These are phyloP conservation scores for Chrysopogon serrulatus DNA, from an alignment of 176 grass and related monocot species.

Conservation along the genomic window DNA sequence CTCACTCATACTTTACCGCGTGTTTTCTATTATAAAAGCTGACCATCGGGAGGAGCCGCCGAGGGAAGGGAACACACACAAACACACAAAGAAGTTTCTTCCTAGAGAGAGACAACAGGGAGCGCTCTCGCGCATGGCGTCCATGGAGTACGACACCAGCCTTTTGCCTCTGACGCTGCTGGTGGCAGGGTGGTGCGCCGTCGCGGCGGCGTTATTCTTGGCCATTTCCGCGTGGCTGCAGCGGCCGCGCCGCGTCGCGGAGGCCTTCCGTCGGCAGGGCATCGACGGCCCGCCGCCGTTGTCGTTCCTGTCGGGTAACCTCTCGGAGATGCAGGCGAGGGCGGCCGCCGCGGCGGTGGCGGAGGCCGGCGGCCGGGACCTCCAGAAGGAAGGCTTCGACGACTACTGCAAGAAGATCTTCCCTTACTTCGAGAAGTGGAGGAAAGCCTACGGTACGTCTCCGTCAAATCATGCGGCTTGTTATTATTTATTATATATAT, in stretches of 20 bases:
- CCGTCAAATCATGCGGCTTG: not conserved
- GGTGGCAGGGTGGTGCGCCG: constrained; percentile 21
- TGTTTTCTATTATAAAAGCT: constrained; percentile 15
- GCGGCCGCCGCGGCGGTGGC: constrained; percentile 4
- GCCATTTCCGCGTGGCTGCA: constrained; percentile 41
- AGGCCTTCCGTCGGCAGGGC: constrained; percentile 56
- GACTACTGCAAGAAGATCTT: constrained; percentile 80
- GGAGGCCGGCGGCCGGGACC: not conserved
- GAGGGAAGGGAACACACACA: not conserved
- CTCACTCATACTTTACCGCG: not conserved
- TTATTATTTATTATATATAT: not conserved
- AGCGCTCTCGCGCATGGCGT: not conserved
- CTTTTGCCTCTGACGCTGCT: constrained; percentile 1
- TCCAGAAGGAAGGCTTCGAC: constrained; percentile 41
- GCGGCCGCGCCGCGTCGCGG: constrained; percentile 29
- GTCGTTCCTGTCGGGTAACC: constrained; percentile 63
- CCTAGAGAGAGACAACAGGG: not conserved
- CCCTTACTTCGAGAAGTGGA: constrained; percentile 91
- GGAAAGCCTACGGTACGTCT: constrained; percentile 79
- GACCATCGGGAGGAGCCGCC: not conserved
- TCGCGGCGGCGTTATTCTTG: constrained; percentile 13
- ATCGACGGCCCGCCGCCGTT: constrained; percentile 67
- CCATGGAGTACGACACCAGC: constrained; percentile 20
- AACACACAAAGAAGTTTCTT: not conserved
- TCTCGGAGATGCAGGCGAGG: constrained; percentile 68